Evolutionary conservation across 805 yeast genomes (phyloP), one percentile per base, ranked within the genome.

Genomic region (Myxozyma neotropica): DNA sequence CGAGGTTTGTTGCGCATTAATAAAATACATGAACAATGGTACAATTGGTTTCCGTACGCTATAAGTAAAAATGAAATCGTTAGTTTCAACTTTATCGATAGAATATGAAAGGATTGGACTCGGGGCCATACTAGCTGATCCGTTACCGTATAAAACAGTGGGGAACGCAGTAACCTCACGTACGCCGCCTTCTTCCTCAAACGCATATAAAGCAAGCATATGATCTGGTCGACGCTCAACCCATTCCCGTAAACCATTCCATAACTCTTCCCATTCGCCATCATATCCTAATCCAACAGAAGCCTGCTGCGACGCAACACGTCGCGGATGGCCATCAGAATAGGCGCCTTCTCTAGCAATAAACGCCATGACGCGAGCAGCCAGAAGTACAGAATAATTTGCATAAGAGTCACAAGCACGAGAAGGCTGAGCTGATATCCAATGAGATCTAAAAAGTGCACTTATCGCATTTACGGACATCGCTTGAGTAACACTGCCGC

Each of bases 211-310:
- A 1, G 78, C 72, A 44, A 72, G 69, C 74, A 78, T 72, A 13
- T 68, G 69, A 4, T 67, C 67, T 0, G 80, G 75, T 53, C 80
- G 70, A 29, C 72, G 69, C 17, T 56, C 44, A 48, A 72, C 74
- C 81, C 81, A 78, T 23, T 72, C 70, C 38, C 64, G 68, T 24
- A 79, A 59, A 57, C 74, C 77, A 31, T 73, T 67, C 81, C 81
- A 78, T 1, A 78, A 43, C 1, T 61, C 53, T 52, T 71, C 71
- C 81, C 81, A 78, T 39, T 72, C 74, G 15, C 65, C 63, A 40
- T 76, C 77, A 61, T 74, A 78, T 21, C 31, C 52, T n/a, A 48
- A 35, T 35, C 27, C 35, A 24, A n/a, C 33, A 15, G 44, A 2
- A 10, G 3, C 46, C 19, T n/a, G 33, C 68, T 67, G 5, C 24